Evolutionary conservation across 2,329 filamentous ascomycete genomes (phyloP).

Genomic region (Cordyceps farinosa): DNA sequence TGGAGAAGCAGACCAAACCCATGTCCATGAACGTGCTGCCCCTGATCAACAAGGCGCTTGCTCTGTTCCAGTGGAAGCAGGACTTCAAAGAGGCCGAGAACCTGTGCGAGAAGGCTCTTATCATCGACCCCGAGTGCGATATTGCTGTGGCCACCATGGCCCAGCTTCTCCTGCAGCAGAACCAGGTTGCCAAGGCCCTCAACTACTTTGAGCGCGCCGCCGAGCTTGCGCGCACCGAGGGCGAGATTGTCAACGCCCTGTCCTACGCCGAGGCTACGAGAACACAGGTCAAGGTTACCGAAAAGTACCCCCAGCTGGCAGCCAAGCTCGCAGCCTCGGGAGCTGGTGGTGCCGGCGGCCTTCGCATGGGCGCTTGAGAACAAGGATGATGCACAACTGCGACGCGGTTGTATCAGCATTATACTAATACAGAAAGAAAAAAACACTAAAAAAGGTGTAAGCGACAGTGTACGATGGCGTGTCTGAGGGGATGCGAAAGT

Average conservation of each 20-base stretch:
- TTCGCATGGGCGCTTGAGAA: constrained; percentile 32
- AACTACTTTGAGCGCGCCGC: constrained; percentile 97
- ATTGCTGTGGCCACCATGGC: constrained; percentile 99
- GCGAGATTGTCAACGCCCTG: constrained; percentile 92
- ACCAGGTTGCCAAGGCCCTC: constrained; percentile 91
- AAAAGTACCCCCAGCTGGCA: constrained; percentile 79
- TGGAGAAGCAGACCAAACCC: constrained; percentile 93
- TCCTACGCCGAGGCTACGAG: constrained; percentile 96
- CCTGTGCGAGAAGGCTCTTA: constrained; percentile 93
- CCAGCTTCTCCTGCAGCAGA: constrained; percentile 93
- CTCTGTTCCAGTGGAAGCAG: constrained; percentile 97
- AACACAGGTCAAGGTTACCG: constrained; percentile 88
- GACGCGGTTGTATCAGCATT: background rate
- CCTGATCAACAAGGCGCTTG: constrained; percentile 96
- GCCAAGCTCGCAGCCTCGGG: constrained; percentile 53
- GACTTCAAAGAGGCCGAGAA: constrained; percentile 94
- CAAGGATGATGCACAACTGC: background rate
- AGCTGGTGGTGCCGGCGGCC: constrained; percentile 31
- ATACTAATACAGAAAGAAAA: background rate
- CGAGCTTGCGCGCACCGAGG: constrained; percentile 89
- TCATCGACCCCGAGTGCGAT: constrained; percentile 97
- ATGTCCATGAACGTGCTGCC: constrained; percentile 97
- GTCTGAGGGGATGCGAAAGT: background rate
- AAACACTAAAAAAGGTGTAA: background rate
- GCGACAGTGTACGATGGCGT: constrained; percentile 8